phyloP scores from a whole-genome alignment of 1,139 yeast genomes.

The Pneumocystis jirovecii region DNA sequence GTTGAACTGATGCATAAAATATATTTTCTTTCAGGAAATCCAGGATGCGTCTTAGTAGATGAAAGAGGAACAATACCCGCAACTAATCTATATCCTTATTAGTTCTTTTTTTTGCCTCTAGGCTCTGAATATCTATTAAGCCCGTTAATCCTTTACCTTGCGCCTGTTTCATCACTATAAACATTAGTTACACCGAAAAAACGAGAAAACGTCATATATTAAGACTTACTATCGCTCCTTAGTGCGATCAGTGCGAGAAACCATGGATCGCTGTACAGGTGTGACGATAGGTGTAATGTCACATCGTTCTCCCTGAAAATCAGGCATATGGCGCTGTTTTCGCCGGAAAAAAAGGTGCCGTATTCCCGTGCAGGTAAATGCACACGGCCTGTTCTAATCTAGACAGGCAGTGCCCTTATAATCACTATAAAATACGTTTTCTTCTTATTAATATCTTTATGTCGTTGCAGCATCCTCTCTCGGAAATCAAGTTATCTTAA shows the following conservation, averaged over 20 bases:
- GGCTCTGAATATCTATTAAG: not conserved
- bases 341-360: not conserved
- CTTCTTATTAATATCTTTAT: not conserved
- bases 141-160: not conserved
- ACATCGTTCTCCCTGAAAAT: not conserved
- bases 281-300: not conserved
- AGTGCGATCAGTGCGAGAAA: not conserved
- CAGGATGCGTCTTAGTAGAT: constrained; percentile 31
- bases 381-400: not conserved
- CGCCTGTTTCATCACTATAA: not conserved
- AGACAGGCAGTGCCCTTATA: not conserved
- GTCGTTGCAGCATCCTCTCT: not conserved
- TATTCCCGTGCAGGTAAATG: not conserved
- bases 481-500: no score
- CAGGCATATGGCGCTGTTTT: not conserved
- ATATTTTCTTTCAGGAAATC: constrained; percentile 6
- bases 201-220: not conserved
- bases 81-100: constrained; percentile 37
- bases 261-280: not conserved
- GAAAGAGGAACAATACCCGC: constrained; percentile 81
- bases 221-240: not conserved
- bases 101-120: not conserved
- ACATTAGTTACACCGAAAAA: not conserved
- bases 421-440: not conserved
- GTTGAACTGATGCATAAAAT: constrained; percentile 69